Conservation (phyloP, 345 rosid species). For the Triadica sebifera region DNA sequence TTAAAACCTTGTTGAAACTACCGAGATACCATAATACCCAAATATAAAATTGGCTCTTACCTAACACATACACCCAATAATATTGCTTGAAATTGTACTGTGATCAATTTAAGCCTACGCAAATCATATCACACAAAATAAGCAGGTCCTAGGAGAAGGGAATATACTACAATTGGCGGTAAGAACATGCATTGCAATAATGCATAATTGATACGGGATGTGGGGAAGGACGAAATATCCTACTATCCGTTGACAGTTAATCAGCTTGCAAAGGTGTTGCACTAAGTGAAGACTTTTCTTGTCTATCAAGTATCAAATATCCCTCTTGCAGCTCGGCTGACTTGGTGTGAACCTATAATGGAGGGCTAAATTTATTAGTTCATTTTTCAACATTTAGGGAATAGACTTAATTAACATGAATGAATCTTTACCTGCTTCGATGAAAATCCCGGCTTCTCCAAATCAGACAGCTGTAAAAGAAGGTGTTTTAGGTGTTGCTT, state of each 20-base stretch:
- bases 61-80: too few species aligned
- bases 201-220: neutral
- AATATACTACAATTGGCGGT: neutral
- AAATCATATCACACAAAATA: too few species aligned
- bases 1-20: too few species aligned
- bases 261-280: neutral
- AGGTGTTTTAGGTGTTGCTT: neutral
- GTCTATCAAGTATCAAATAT: constrained; percentile 31
- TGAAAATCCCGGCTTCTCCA: constrained; percentile 78
- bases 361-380: constrained; percentile 12
- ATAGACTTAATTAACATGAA: neutral
- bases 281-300: neutral
- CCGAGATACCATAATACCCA: too few species aligned
- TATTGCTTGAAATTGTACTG: too few species aligned
- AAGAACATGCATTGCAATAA: neutral
- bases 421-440: constrained; percentile 45
- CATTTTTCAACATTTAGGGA: neutral
- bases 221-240: constrained; percentile 5
- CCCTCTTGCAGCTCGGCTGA: constrained; percentile 55
- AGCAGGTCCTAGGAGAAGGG: neutral
- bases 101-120: too few species aligned
- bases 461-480: constrained; percentile 58
- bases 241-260: neutral
- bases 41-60: too few species aligned
- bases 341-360: constrained; percentile 50